phyloP scores from a whole-genome alignment of 2,329 filamentous ascomycete species.

The Byssochlamys sp. region DNA sequence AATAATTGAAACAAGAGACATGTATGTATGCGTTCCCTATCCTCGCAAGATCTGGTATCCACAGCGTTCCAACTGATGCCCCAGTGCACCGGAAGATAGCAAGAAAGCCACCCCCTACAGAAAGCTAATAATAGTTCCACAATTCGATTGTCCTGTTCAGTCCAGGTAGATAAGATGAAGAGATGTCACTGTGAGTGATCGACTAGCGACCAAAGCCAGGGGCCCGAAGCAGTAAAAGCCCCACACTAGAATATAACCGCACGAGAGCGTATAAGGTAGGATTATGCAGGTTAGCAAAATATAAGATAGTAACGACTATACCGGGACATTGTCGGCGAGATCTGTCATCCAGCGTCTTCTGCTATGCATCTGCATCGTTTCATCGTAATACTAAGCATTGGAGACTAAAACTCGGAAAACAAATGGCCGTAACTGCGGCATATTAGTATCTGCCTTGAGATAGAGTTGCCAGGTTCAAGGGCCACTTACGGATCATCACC shows the following conservation, averaged over 20 bases:
- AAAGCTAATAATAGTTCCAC: neutral
- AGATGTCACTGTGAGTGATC: neutral
- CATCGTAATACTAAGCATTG: neutral
- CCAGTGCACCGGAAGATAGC: neutral
- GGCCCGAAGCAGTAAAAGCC: neutral
- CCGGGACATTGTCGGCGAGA: neutral
- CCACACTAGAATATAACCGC: neutral
- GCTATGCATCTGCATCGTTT: neutral
- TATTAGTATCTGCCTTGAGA: slow-evolving; percentile 6
- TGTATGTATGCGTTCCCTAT: neutral
- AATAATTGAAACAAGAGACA: neutral
- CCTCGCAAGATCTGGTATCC: neutral
- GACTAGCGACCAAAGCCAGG: neutral
- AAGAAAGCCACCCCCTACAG: neutral
- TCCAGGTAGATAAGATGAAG: neutral
- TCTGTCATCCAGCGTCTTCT: neutral
- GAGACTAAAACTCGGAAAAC: slow-evolving; percentile 57
- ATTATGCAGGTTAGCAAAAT: neutral
- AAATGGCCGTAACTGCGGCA: slow-evolving; percentile 58
- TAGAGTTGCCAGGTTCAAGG: slow-evolving; percentile 1
- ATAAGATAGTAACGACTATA: neutral
- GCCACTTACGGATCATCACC: slow-evolving; percentile 75
- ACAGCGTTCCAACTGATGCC: neutral
- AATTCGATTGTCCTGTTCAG: neutral
- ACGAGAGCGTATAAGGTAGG: neutral